Evolutionary conservation across 257 asterid species (phyloP).

Genomic region (Nicotiana obtusifolia): DNA sequence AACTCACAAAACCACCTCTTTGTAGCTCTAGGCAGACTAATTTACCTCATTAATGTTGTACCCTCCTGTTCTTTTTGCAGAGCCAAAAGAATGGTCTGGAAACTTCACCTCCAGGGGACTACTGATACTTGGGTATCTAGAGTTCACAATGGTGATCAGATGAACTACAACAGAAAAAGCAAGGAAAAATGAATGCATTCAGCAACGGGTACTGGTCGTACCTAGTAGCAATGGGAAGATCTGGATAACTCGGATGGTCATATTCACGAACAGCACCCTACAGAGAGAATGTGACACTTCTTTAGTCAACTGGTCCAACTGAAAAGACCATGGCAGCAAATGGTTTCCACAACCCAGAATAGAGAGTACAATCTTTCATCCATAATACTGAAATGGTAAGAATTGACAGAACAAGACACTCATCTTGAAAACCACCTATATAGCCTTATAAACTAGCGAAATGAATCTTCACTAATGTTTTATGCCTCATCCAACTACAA

Average conservation of each 20-base stretch:
- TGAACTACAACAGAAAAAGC: neutral
- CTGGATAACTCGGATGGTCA: slow-evolving; percentile 46
- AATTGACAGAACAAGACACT: no score
- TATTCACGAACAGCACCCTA: slow-evolving; percentile 57
- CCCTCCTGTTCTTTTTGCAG: slow-evolving; percentile 39
- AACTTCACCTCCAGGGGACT: slow-evolving; percentile 31
- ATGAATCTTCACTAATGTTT: no score
- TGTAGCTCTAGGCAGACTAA: slow-evolving; percentile 9
- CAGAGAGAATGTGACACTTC: slow-evolving; percentile 9
- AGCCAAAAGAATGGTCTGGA: slow-evolving; percentile 18
- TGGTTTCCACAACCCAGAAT: neutral
- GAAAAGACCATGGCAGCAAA: neutral
- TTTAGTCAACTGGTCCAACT: slow-evolving; percentile 5
- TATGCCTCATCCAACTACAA: no score
- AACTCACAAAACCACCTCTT: neutral
- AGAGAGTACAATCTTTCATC: neutral
- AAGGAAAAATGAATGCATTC: neutral
- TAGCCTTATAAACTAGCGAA: no score
- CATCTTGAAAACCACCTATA: no score
- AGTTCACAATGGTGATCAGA: slow-evolving; percentile 11
- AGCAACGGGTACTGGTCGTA: slow-evolving; percentile 21
- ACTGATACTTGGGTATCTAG: slow-evolving; percentile 41
- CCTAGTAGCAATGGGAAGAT: slow-evolving; percentile 49
- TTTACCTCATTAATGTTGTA: slow-evolving; percentile 48
- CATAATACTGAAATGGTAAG: no score